Evolutionary conservation across 129 eudicot species (phyloP), one percentile per base, ranked within the genome.

Genomic region (Escallonia herrerae): DNA sequence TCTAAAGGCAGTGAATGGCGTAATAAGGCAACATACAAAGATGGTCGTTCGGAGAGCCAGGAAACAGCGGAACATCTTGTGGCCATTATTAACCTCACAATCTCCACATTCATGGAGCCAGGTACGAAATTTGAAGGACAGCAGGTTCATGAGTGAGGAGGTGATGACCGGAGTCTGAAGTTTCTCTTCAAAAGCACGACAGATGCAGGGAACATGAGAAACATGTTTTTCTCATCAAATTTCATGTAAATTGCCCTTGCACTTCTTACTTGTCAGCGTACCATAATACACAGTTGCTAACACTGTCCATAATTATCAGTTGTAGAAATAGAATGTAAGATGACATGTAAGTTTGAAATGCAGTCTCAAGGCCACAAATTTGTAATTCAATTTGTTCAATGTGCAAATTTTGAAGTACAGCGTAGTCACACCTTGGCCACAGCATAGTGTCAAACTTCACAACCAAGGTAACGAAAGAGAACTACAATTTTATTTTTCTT

Each of bases 61-160:
- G 66, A 70, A 75, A 63, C 76, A 80, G 62, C 75, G 87, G 71
- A 80, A 76, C 62, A 66, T 63, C 41, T 12, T 84, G 72, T 87
- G 90, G 96, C 95, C 97, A 6, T 68, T 87, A 49, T 54, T 91
- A 51, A 73, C 96, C 43, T 72, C 95, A 41, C 80, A 81, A 15
- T 82, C 94, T 10, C 95, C 93, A 8, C 95, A 83, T 64, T 73
- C 82, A n/a, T 85, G 94, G 95, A 74, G 81, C 57, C 90, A 76
- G 50, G 79, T 83, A 51, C 74, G 70, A 22, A 76, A 72, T 56
- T 56, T 69, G 13, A 73, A 74, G 39, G 84, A 70, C 49, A 73
- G 63, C 65, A 76, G 73, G 63, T 6, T 79, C 43, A 14, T 69
- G 42, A 70, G 67, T 6, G 63, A 86, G 37, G 84, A 86, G 67